Base-by-base conservation (phyloP, 148 eudicot species). In the Suaeda aralocaspica region DNA sequence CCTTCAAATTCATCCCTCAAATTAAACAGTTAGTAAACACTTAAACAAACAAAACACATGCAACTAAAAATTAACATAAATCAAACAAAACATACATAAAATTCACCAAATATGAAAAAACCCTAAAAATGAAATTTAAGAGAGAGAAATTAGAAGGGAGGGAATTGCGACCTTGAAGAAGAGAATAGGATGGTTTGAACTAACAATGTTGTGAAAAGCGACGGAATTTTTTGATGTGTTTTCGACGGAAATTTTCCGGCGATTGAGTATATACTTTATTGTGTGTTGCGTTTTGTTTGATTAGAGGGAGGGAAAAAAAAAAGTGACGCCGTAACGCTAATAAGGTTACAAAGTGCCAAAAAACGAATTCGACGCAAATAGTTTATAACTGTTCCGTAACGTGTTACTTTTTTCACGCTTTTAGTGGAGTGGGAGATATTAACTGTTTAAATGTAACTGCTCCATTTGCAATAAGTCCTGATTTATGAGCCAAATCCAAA, bases 341-440 rank as follows among this genome's bases (percentile, higher is more conserved):
- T n/a, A n/a, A n/a, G n/a, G n/a, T n/a, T n/a, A n/a, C n/a, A 62
- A 62, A 62, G 66, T 62, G 66, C 26, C 62, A 26, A 28, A n/a
- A 58, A 58, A 58, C 41, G 41, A 4, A 36, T 36, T 36, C 41
- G 41, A 36, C 41, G 41, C 41, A 36, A 36, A 36, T 36, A 36
- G 41, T n/a, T n/a, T n/a, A n/a, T n/a, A n/a, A n/a, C n/a, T n/a
- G n/a, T n/a, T n/a, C n/a, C n/a, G n/a, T n/a, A n/a, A n/a, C n/a
- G n/a, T n/a, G n/a, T n/a, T n/a, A n/a, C n/a, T n/a, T n/a, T n/a
- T n/a, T n/a, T n/a, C n/a, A n/a, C n/a, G n/a, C n/a, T n/a, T n/a
- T n/a, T n/a, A n/a, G n/a, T n/a, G n/a, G n/a, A n/a, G n/a, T n/a
- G n/a, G n/a, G n/a, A n/a, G n/a, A n/a, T n/a, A n/a, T n/a, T n/a